A percentile compares a stretch with the other conserved stretches of the same genome.
These are phyloP conservation scores for Rhynchosporium agropyri DNA, from an alignment of 2,329 filamentous ascomycete genomes.

Conservation along the genomic window DNA sequence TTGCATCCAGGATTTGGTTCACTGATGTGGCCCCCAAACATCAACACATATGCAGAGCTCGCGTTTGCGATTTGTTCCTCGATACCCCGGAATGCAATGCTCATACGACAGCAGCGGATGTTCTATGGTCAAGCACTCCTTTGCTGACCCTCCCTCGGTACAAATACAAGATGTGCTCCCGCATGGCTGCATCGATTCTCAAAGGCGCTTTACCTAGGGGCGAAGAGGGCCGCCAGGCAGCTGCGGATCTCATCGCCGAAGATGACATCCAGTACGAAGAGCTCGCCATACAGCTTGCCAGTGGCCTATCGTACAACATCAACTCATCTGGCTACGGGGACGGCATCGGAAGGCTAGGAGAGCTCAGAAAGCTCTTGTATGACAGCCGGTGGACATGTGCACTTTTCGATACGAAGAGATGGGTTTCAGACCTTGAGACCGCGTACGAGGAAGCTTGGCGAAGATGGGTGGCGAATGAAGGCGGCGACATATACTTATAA, in stretches of 20 bases:
- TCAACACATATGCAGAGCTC: slow-evolving; percentile 87
- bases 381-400: slow-evolving; percentile 82
- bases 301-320: slow-evolving; percentile 61
- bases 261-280: slow-evolving; percentile 85
- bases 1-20: slow-evolving; percentile 86
- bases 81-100: slow-evolving; percentile 98
- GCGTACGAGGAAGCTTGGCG: slow-evolving; percentile 89
- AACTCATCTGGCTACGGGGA: slow-evolving; percentile 51
- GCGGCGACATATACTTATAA: slow-evolving; percentile 87
- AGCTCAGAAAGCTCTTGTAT: slow-evolving; percentile 81
- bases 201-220: slow-evolving; percentile 81
- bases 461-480: slow-evolving; percentile 80
- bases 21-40: slow-evolving; percentile 97
- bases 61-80: slow-evolving; percentile 91
- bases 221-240: slow-evolving; percentile 66
- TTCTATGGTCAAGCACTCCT: slow-evolving; percentile 94
- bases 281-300: slow-evolving; percentile 69
- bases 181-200: slow-evolving; percentile 95
- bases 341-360: slow-evolving; percentile 70
- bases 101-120: slow-evolving; percentile 94
- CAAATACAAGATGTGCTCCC: slow-evolving; percentile 97
- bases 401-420: slow-evolving; percentile 87
- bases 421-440: slow-evolving; percentile 86
- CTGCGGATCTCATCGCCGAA: slow-evolving; percentile 73
- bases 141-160: slow-evolving; percentile 89